These are phyloP conservation scores for Cardamine chenopodiifolia DNA, from an alignment of 345 rosid genomes.

Conservation along the genomic window DNA sequence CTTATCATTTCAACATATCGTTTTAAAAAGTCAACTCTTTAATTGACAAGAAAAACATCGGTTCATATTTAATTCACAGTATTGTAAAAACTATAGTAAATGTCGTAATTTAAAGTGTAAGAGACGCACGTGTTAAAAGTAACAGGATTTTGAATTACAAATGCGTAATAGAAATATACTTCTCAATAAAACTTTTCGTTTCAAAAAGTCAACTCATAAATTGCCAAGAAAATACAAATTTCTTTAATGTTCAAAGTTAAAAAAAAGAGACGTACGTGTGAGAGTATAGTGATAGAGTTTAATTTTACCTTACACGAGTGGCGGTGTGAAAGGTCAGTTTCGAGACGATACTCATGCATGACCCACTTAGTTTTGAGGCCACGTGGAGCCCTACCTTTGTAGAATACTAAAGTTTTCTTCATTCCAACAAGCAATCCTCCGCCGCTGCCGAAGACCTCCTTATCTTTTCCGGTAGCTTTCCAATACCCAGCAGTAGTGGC, in stretches of 20 bases:
- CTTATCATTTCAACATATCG: conserved; percentile 18
- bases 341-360: conserved; percentile 94
- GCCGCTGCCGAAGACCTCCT: conserved; percentile 57
- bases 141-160: not conserved
- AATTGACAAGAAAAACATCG: not conserved
- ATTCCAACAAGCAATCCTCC: conserved; percentile 72
- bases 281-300: not conserved
- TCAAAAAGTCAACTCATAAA: conserved; percentile 33
- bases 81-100: not conserved
- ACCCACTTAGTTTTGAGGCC: conserved; percentile 95
- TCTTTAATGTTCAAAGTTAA: not conserved
- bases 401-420: conserved; percentile 88
- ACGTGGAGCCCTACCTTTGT: conserved; percentile 85
- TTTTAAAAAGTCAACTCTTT: conserved; percentile 35
- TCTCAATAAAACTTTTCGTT: not conserved
- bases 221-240: not conserved
- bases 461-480: conserved; percentile 93
- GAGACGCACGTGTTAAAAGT: conserved; percentile 5
- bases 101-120: not conserved
- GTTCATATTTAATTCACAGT: not conserved
- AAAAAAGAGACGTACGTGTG: conserved; percentile 21
- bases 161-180: not conserved
- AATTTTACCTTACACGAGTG: conserved; percentile 77
- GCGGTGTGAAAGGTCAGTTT: conserved; percentile 73
- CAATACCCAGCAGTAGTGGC: conserved; percentile 92